Evolutionary conservation across 2,329 filamentous ascomycete species (phyloP).

Genomic region (Thyridium curvatum): DNA sequence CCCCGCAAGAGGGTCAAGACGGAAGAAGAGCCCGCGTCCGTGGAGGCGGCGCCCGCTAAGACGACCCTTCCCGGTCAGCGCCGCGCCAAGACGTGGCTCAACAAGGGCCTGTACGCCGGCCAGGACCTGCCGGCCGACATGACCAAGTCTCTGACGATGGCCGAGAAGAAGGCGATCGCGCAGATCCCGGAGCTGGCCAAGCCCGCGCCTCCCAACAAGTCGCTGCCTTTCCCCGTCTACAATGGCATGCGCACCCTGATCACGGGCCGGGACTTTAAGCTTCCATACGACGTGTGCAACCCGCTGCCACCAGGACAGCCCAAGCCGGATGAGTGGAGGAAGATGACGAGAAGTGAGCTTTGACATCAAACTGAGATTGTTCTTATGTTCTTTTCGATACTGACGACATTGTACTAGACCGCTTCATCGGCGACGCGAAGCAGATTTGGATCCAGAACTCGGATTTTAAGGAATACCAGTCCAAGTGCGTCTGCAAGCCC

Average conservation of each 20-base stretch:
- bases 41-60: conserved; percentile 23
- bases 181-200: conserved; percentile 39
- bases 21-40: conserved; percentile 16
- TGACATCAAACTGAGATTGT: conserved; percentile 2
- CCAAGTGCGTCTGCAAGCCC: conserved; percentile 69
- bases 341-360: conserved; percentile 78
- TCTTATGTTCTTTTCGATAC: not conserved
- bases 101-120: conserved; percentile 81
- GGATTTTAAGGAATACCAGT: conserved; percentile 66
- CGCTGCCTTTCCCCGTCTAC: conserved; percentile 73
- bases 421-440: conserved; percentile 80
- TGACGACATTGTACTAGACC: conserved; percentile 48
- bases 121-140: conserved; percentile 54
- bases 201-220: conserved; percentile 43
- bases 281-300: conserved; percentile 86
- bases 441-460: conserved; percentile 76
- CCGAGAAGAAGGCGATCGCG: conserved; percentile 45
- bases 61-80: conserved; percentile 28
- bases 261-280: conserved; percentile 72
- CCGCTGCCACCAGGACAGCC: conserved; percentile 80
- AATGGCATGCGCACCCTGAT: conserved; percentile 66
- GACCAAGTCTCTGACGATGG: conserved; percentile 38
- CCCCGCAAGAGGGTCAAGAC: conserved; percentile 13
- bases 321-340: conserved; percentile 89
- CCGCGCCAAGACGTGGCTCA: conserved; percentile 68